These are phyloP conservation scores for Myxozyma sirexii DNA, from an alignment of 805 yeast species.

Conservation along the genomic window DNA sequence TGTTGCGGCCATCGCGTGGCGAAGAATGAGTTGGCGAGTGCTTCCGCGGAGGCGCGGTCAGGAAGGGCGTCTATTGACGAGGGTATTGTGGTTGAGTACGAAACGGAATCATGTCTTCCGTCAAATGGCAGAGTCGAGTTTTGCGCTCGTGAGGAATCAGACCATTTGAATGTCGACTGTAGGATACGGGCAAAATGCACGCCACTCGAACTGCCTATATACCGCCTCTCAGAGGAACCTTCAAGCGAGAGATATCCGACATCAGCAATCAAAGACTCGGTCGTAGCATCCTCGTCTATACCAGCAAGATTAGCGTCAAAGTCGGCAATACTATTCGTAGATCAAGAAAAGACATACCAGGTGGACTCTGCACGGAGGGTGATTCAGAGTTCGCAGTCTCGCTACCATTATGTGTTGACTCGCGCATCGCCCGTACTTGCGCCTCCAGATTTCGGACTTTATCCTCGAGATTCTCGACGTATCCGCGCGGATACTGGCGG, in stretches of 20 bases:
- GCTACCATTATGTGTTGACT: conserved; percentile 37
- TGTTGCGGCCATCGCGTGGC: conserved; percentile 24
- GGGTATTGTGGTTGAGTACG: background rate
- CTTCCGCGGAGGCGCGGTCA: conserved; percentile 1
- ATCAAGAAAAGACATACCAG: background rate
- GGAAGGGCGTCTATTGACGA: background rate
- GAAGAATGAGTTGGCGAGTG: conserved; percentile 12
- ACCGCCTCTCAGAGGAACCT: conserved; percentile 19
- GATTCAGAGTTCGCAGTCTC: conserved; percentile 8
- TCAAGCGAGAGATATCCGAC: conserved; percentile 20
- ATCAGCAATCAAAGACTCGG: conserved; percentile 19
- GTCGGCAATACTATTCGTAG: too few species aligned
- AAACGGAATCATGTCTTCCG: background rate
- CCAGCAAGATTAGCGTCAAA: too few species aligned
- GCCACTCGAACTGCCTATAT: conserved; percentile 24
- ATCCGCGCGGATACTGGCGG: conserved; percentile 23
- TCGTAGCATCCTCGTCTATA: conserved; percentile 9
- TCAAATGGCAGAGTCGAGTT: conserved; percentile 8
- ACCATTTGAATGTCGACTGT: conserved; percentile 16
- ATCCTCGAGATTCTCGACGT: conserved; percentile 45
- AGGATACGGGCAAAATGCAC: conserved; percentile 22
- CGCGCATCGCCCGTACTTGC: conserved; percentile 69
- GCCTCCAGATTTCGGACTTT: conserved; percentile 78
- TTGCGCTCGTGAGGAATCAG: conserved; percentile 17
- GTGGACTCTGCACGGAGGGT: conserved; percentile 6